A percentile compares a stretch with the other conserved stretches of the same genome.
Conservation (phyloP, 768 basidiomycete genomes). For the Cystofilobasidium capitatum region DNA sequence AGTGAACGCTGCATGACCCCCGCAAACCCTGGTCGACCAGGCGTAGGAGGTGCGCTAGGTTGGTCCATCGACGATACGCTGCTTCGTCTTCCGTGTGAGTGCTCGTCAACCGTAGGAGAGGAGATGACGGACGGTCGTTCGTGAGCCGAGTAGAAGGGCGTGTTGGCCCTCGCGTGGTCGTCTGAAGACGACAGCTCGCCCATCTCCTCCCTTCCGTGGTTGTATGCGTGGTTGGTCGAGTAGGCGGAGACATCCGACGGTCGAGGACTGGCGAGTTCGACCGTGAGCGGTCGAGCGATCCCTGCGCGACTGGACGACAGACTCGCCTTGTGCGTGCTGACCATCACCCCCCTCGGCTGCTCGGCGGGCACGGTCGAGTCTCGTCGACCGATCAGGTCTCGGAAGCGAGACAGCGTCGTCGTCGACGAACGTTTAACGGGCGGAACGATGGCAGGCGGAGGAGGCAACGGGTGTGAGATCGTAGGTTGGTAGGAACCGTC, state of each 20-base stretch:
- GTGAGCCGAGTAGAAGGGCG: no score
- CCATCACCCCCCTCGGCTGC: not conserved
- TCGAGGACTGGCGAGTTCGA: not conserved
- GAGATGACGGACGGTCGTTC: no score
- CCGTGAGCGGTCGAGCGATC: not conserved
- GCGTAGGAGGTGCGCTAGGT: not conserved
- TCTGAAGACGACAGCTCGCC: no score
- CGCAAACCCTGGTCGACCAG: not conserved
- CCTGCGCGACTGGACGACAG: not conserved
- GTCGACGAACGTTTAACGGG: not conserved
- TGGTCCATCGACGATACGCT: not conserved
- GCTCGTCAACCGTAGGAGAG: not conserved
- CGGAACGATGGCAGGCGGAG: not conserved
- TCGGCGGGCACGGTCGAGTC: not conserved
- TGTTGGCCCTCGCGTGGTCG: no score
- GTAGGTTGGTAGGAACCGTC: not conserved
- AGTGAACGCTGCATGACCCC: not conserved
- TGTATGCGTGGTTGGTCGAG: no score
- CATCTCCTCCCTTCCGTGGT: no score
- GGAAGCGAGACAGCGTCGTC: constrained; percentile 3
- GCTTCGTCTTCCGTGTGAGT: not conserved
- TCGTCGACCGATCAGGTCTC: not conserved
- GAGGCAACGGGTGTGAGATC: not conserved
- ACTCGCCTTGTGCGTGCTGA: not conserved
- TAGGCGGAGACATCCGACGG: no score